These are phyloP conservation scores for Candida succiphila DNA, from an alignment of 805 yeast species.

Conservation along the genomic window DNA sequence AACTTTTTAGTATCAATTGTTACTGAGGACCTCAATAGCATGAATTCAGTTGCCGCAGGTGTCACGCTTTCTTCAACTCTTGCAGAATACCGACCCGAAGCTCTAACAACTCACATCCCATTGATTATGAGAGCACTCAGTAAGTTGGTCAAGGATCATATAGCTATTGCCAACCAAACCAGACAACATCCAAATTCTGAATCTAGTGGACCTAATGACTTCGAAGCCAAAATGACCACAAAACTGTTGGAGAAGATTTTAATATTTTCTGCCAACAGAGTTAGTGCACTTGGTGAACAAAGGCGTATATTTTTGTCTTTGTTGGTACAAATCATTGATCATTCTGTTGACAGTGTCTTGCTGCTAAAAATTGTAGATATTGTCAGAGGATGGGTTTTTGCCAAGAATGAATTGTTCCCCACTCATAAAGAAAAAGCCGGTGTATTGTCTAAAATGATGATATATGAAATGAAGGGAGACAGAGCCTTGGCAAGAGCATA, in stretches of 20 bases:
- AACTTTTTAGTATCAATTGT: slow-evolving; percentile 54
- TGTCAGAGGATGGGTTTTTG: slow-evolving; percentile 85
- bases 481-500: slow-evolving; percentile 66
- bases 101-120: slow-evolving; percentile 67
- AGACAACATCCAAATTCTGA: slow-evolving; percentile 17
- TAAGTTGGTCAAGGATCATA: slow-evolving; percentile 82
- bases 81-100: slow-evolving; percentile 62
- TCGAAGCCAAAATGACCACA: slow-evolving; percentile 75
- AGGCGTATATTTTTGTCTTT: slow-evolving; percentile 79
- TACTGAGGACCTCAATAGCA: slow-evolving; percentile 62
- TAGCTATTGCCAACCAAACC: slow-evolving; percentile 45
- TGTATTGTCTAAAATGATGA: slow-evolving; percentile 84
- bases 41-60: slow-evolving; percentile 79
- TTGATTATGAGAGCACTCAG: slow-evolving; percentile 79
- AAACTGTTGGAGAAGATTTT: slow-evolving; percentile 66
- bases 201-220: slow-evolving; percentile 29
- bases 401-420: slow-evolving; percentile 77
- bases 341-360: slow-evolving; percentile 71
- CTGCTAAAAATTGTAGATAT: slow-evolving; percentile 65
- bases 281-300: slow-evolving; percentile 85
- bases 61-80: slow-evolving; percentile 77
- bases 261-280: slow-evolving; percentile 69
- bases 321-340: slow-evolving; percentile 82
- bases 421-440: slow-evolving; percentile 96
- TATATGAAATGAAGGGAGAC: slow-evolving; percentile 83